Base-by-base conservation (phyloP, 306 rosid species). In the Prunus mongolica region DNA sequence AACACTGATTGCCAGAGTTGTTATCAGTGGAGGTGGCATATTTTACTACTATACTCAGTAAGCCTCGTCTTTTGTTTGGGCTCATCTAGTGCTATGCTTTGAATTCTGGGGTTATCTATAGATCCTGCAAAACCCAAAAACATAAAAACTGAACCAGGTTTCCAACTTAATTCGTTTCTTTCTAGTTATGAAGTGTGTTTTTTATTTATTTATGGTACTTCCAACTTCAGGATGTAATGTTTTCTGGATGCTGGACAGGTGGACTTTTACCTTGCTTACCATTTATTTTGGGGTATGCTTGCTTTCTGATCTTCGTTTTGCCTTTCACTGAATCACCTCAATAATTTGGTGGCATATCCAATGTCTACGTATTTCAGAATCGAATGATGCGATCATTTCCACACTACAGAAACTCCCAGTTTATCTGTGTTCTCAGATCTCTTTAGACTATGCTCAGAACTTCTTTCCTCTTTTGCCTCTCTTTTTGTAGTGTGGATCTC, bases 31-130 rank as follows among this genome's bases (percentile, higher is more conserved):
- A 8, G 84, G 81, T 69, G 18, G 32, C 84, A 80, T 72, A 51
- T 89, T 82, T 79, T 84, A 24, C 82, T 88, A 87, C 81, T 93
- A 93, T 67, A 93, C 96, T 61, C 98, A 89, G 97, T 93, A 85
- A 89, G 97, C 79, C 80, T 66, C 47, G 6, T 55, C 69, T 67
- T 49, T 51, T 64, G 72, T 62, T 56, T 56, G 4, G 24, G 50
- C 65, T 28, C 72, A 50, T 74, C 56, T 44, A 18, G 67, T 52
- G 24, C 34, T 11, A 20, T 56, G 46, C n/a, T 14, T 24, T 66
- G 62, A 20, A 32, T 32, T 47, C 50, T 51, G 19, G 18, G 6
- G 30, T 50, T n/a, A 0, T 69, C 20, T 47, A 68, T 19, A 69
- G 24, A 69, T 69, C 45, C 47, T 70, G 3, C 25, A 18, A 51